These are phyloP conservation scores for Penicillium glabrum DNA, from an alignment of 2,329 filamentous ascomycete species.

Conservation along the genomic window DNA sequence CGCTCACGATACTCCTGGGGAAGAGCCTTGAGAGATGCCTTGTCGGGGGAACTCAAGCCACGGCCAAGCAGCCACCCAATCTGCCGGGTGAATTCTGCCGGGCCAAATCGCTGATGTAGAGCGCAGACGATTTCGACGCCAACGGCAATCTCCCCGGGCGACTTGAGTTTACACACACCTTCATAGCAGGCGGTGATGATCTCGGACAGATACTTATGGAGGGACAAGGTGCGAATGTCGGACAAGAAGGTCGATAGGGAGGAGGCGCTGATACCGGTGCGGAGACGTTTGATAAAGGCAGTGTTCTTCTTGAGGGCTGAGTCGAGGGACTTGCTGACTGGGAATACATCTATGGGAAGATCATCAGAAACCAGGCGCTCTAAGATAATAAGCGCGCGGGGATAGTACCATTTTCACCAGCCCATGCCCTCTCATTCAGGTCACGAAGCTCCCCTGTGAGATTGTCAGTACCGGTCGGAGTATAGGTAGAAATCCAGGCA, in stretches of 20 bases:
- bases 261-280: slow-evolving; percentile 80
- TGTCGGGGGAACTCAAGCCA: slow-evolving; percentile 88
- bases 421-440: slow-evolving; percentile 84
- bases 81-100: slow-evolving; percentile 84
- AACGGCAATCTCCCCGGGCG: slow-evolving; percentile 85
- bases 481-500: slow-evolving; percentile 10
- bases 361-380: slow-evolving; percentile 14
- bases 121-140: slow-evolving; percentile 92
- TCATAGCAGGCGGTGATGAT: slow-evolving; percentile 96
- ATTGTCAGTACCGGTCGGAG: neutral
- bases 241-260: slow-evolving; percentile 81
- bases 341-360: slow-evolving; percentile 65
- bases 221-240: slow-evolving; percentile 84
- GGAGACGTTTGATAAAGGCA: slow-evolving; percentile 93
- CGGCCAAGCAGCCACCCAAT: slow-evolving; percentile 91
- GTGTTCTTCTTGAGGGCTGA: slow-evolving; percentile 98
- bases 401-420: slow-evolving; percentile 74
- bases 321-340: slow-evolving; percentile 77
- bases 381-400: slow-evolving; percentile 9
- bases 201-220: slow-evolving; percentile 96
- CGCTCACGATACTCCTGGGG: slow-evolving; percentile 81
- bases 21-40: slow-evolving; percentile 74
- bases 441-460: slow-evolving; percentile 79
- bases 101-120: slow-evolving; percentile 92
- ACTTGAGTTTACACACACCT: slow-evolving; percentile 87